These are phyloP conservation scores for Malassezia restricta DNA, from an alignment of 1,284 basidiomycete species.

Conservation along the genomic window DNA sequence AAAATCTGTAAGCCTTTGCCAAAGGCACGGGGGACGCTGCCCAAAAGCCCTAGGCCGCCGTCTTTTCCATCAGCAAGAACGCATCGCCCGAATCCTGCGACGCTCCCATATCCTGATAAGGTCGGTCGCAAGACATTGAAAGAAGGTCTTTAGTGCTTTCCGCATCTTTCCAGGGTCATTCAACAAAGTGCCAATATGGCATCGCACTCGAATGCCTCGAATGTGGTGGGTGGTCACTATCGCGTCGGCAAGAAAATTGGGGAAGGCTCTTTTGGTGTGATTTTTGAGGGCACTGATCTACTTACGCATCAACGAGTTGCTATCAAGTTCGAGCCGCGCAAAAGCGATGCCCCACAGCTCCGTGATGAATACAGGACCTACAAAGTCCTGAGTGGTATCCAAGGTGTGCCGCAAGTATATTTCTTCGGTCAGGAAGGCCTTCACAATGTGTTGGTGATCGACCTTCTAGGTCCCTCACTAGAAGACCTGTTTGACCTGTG, in stretches of 20 bases:
- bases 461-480: conserved; percentile 78
- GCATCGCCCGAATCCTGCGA: too few species aligned
- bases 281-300: conserved; percentile 89
- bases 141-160: neutral
- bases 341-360: conserved; percentile 89
- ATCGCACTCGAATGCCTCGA: conserved; percentile 36
- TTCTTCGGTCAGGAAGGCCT: conserved; percentile 96
- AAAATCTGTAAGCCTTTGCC: neutral
- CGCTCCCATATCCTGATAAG: too few species aligned
- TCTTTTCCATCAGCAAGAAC: too few species aligned
- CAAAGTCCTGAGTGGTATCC: conserved; percentile 68
- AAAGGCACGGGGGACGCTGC: neutral
- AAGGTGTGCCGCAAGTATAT: conserved; percentile 83
- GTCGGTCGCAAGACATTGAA: too few species aligned
- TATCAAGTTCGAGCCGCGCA: conserved; percentile 95
- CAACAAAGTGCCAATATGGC: conserved; percentile 2
- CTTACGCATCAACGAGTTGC: conserved; percentile 90
- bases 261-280: conserved; percentile 71
- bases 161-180: neutral
- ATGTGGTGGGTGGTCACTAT: conserved; percentile 57
- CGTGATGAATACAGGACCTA: conserved; percentile 94
- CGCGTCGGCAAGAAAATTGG: conserved; percentile 65
- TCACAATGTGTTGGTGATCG: conserved; percentile 92
- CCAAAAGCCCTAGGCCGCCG: too few species aligned
- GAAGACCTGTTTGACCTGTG: conserved; percentile 96